A percentile compares a stretch with the other conserved stretches of the same genome.
Conservation (phyloP, 2,329 filamentous ascomycete genomes). For the Colletotrichum sp. region DNA sequence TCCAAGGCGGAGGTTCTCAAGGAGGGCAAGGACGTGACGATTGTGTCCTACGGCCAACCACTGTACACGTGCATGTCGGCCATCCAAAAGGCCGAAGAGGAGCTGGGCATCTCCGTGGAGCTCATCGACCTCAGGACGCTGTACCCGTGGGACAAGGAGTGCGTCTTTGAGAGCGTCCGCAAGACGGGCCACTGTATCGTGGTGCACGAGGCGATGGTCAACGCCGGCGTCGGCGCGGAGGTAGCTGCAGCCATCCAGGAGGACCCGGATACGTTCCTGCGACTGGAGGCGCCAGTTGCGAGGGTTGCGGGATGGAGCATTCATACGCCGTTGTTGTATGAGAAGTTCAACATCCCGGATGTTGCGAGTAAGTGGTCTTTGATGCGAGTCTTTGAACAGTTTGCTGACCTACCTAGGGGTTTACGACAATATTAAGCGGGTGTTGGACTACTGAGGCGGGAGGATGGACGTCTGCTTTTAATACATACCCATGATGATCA, state of each 20-base stretch:
- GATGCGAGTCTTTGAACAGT: not conserved
- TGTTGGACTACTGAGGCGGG: conserved; percentile 63
- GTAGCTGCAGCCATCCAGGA: conserved; percentile 90
- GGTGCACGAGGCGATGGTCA: conserved; percentile 92
- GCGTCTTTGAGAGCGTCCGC: conserved; percentile 79
- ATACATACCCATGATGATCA: conserved; percentile 9
- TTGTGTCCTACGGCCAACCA: conserved; percentile 89
- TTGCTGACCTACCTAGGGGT: conserved; percentile 57
- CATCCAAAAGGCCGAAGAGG: conserved; percentile 76
- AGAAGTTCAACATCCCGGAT: conserved; percentile 84
- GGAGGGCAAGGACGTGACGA: conserved; percentile 78
- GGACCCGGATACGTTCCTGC: conserved; percentile 74
- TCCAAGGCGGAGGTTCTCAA: conserved; percentile 87
- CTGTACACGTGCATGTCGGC: conserved; percentile 84
- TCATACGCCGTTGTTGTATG: conserved; percentile 79
- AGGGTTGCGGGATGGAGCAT: conserved; percentile 91
- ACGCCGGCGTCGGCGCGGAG: conserved; percentile 87
- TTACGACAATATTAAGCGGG: conserved; percentile 73
- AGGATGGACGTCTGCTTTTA: not conserved
- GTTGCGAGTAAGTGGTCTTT: conserved; percentile 73
- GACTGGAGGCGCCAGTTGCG: conserved; percentile 83
- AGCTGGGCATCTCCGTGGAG: conserved; percentile 79
- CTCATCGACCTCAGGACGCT: conserved; percentile 87
- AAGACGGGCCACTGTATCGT: conserved; percentile 89
- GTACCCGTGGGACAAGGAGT: conserved; percentile 89